These are phyloP conservation scores for Syncephalastrum monosporum DNA, from an alignment of 371 early-diverging fungal species.

Conservation along the genomic window DNA sequence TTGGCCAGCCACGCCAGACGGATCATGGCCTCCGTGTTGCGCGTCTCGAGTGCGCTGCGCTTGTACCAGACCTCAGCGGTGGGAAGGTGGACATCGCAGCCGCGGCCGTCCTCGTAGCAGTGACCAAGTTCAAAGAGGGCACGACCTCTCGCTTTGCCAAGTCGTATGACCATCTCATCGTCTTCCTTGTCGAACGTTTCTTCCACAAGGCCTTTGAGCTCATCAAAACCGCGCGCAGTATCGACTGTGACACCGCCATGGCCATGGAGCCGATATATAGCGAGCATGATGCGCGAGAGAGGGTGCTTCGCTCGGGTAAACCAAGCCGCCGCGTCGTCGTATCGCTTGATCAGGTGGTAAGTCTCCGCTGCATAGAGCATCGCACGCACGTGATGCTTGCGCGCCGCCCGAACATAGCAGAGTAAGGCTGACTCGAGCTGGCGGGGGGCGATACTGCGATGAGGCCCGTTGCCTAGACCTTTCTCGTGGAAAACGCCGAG, in stretches of 20 bases:
- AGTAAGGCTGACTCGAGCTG: slow-evolving; percentile 8
- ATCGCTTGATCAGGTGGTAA: slow-evolving; percentile 10
- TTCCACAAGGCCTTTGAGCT: neutral
- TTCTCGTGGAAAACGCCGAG: slow-evolving; percentile 15
- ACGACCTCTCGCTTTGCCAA: slow-evolving; percentile 2
- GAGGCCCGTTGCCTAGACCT: slow-evolving; percentile 4
- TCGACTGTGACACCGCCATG: slow-evolving; percentile 12
- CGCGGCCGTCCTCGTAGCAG: slow-evolving; percentile 19
- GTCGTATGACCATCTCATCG: neutral
- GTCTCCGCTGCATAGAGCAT: slow-evolving; percentile 14
- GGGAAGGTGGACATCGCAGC: slow-evolving; percentile 1
- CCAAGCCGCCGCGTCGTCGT: slow-evolving; percentile 16
- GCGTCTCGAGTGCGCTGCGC: neutral
- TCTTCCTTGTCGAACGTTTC: neutral
- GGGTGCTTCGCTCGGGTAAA: slow-evolving; percentile 10
- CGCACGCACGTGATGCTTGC: slow-evolving; percentile 12
- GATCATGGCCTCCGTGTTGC: slow-evolving; percentile 9
- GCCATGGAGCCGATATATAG: slow-evolving; percentile 16
- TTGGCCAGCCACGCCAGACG: slow-evolving; percentile 1
- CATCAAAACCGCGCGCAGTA: slow-evolving; percentile 4
- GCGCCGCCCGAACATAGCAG: slow-evolving; percentile 15
- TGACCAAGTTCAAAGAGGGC: slow-evolving; percentile 14
- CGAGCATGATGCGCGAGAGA: slow-evolving; percentile 15
- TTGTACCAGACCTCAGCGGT: slow-evolving; percentile 7
- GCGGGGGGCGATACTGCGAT: neutral